These are phyloP conservation scores for Paramecium pentaurelia DNA, from an alignment of 73 alveolate genomes.

Conservation along the genomic window DNA sequence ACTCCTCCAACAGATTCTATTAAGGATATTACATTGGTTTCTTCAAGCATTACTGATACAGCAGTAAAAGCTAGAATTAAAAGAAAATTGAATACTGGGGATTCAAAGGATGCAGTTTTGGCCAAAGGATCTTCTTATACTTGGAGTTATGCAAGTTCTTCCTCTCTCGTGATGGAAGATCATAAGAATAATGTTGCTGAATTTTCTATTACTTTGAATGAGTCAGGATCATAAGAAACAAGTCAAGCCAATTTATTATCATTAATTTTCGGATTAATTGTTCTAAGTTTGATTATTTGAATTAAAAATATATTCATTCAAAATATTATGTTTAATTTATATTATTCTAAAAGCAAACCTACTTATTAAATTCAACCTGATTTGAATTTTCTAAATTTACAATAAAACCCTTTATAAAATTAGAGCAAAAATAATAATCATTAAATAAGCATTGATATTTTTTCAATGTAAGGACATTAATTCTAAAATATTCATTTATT, in stretches of 20 bases:
- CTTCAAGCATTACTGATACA: neutral
- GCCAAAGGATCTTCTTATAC: neutral
- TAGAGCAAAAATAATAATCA: no score
- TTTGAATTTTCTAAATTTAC: neutral
- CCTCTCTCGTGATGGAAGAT: neutral
- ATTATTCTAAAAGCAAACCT: neutral
- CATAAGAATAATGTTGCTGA: neutral
- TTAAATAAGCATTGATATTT: no score
- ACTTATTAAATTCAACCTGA: neutral
- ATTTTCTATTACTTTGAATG: neutral
- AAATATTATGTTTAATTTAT: neutral
- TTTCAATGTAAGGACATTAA: neutral
- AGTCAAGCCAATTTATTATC: neutral
- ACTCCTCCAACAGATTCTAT: neutral
- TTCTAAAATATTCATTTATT: neutral
- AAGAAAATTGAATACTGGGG: constrained; percentile 30
- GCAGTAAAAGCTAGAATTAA: neutral
- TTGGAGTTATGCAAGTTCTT: neutral
- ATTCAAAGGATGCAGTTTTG: neutral
- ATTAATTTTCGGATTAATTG: neutral
- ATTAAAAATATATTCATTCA: neutral
- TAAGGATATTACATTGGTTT: neutral
- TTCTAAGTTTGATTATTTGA: neutral
- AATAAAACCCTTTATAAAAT: neutral
- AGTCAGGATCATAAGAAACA: neutral